Base-by-base conservation (phyloP, 805 yeast species). In the Kurtzmaniella cleridarum region DNA sequence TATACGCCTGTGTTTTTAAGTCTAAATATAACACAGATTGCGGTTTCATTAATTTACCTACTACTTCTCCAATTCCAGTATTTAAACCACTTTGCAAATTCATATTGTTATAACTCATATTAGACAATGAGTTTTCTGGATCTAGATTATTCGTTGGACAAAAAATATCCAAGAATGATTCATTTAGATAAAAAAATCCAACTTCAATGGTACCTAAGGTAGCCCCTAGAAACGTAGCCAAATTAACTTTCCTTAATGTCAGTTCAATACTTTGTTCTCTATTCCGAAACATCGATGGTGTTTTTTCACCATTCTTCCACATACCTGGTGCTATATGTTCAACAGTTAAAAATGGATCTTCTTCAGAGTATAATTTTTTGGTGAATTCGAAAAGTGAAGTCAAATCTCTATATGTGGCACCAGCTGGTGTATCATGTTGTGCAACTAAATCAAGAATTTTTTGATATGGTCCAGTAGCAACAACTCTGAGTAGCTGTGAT, bases 1-100 rank as follows among this genome's bases (percentile, higher is more conserved):
- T 89, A 54, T 79, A 93, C 0, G 96, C 96, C 60, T 93, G 98
- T 0, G 98, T 93, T 57, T 93, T 93, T 55, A 93, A 71, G 49
- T 93, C 97, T 30, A 93, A 67, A 49, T 73, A 88, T 36, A 93
- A 62, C 10, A 77, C 78, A 0, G 93, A 89, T 49, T 87, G 96
- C 8, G 84, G 77, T 56, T 89, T 89, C 42, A 88, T 64, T 31
- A 93, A 65, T 49, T 81, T 76, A 3, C 88, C 74, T 11, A 65
- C 66, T 30, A 53, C 59, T 34, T 63, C 72, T 7, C 71, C 71
- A 24, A 62, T 59, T n/a, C 55, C 47, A 20, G 55, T 54, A 34
- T 52, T 62, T 7, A 53, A 54, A 7, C 60, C 60, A 40, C 67
- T 55, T 44, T 66, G 71, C 18, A 62, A 44, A 36, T 53, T 57